Base-by-base conservation (phyloP, 306 rosid species). In the Vigna radiata region DNA sequence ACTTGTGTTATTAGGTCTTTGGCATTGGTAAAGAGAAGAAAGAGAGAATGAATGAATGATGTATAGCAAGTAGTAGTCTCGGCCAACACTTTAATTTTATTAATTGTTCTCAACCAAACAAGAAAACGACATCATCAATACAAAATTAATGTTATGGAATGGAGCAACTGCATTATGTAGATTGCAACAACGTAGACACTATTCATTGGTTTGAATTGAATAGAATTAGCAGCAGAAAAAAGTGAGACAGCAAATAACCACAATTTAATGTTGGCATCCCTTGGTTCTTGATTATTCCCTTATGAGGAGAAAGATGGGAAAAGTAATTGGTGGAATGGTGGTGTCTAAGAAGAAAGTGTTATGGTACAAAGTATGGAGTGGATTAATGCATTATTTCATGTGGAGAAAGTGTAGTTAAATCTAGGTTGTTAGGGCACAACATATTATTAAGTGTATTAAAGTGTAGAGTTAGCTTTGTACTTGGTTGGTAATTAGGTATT, bases 311-410 rank as follows among this genome's bases (percentile, higher is more conserved):
- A 53, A 12, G 56, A 70, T 73, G 50, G 47, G 48, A 25, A 48
- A 66, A 61, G 37, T 29, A 18, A 70, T 58, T 52, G 72, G 76
- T 2, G 52, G 70, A 80, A 66, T 67, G 79, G 70, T 76, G 74
- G 53, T 52, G 36, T 70, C 61, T 44, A 33, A 4, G 70, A 47
- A 49, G 36, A 76, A 64, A 72, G 70, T 25, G 66, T 49, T 52
- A 23, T 16, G 66, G 68, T 74, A 29, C 61, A 25, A 50, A 68
- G 59, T 9, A 68, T 66, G 68, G 73, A 50, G 56, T 49, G 3
- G 18, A 39, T 21, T 66, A 63, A 49, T 76, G 43, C 53, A 64
- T 36, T 55, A 64, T 36, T 55, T 65, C 43, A 64, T 36, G 65
- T 65, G 46, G 17, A 64, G 8, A 12, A 36, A 50, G 50, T 46